A percentile compares a stretch with the other conserved stretches of the same genome.
These are phyloP conservation scores for Aspergillus flavus DNA, from an alignment of 2,329 filamentous ascomycete genomes.

Conservation along the genomic window DNA sequence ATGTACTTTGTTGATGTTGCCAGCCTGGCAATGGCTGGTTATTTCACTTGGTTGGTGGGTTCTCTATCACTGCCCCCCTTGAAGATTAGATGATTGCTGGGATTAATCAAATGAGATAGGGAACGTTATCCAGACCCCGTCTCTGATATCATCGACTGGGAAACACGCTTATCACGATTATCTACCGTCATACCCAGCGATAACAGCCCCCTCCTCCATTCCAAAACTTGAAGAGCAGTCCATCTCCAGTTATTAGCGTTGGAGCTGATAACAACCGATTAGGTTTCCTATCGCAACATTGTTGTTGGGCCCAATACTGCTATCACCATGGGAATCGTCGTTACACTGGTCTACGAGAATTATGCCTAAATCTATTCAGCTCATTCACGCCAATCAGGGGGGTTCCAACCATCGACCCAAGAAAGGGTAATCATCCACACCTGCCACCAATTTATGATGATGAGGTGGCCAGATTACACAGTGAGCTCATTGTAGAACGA, in stretches of 20 bases:
- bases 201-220: not conserved
- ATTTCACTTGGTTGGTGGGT: not conserved
- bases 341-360: not conserved
- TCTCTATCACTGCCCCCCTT: not conserved
- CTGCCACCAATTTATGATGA: not conserved
- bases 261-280: not conserved
- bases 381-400: not conserved
- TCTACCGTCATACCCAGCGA: not conserved
- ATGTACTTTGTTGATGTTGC: not conserved
- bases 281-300: not conserved
- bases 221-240: not conserved
- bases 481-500: not conserved
- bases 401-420: not conserved
- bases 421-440: not conserved
- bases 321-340: not conserved
- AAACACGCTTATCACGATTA: not conserved
- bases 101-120: not conserved
- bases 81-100: not conserved
- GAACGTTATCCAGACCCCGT: not conserved
- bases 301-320: not conserved
- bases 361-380: not conserved
- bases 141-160: not conserved
- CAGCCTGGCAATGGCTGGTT: not conserved
- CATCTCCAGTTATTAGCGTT: not conserved
- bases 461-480: slow-evolving; percentile 1